Base-by-base conservation (phyloP, 345 rosid species). In the Ricinus communis region DNA sequence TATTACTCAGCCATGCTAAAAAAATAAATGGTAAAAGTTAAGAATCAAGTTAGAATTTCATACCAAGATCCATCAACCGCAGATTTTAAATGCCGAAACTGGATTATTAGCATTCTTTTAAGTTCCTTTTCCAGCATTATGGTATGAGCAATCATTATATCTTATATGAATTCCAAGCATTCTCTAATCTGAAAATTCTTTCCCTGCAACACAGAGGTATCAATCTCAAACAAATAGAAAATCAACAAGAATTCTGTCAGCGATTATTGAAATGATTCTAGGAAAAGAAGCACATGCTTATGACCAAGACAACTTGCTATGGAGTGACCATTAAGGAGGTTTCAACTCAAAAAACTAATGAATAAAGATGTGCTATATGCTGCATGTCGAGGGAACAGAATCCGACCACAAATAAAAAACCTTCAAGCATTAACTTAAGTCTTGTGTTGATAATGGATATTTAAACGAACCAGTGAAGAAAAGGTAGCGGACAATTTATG, bases 161-260 rank as follows among this genome's bases (percentile, higher is more conserved):
- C 58, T 47, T n/a, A 21, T 19, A 36, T 1, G 24, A 66, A 33
- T 25, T 21, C 15, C 25, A 58, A 33, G 49, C 50, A 47, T 57
- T 18, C 19, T 31, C n/a, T 14, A 3, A 11, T 40, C 66, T 25
- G 22, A 36, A 8, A 49, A n/a, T 27, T 28, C 50, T 27, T 8
- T 16, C 19, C 72, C 71, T 47, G 74, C 71, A 77, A 38, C 47
- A 28, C 25, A 58, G 38, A 55, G 71, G 62, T 43, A 71, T 58
- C 41, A 59, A 69, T 65, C 62, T n/a, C 68, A 53, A 59, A 22
- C 62, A 40, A 61, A 62, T 21, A 33, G 6, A 6, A 43, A 56
- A 22, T 43, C 22, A 71, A 22, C 19, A 53, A 57, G 60, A 36
- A 36, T 22, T 16, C 60, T 15, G 24, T n/a, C 25, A 43, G 52